Percentiles rank a stretch among this genome's conserved stretches.
Conservation (phyloP, 306 rosid species). For the Rubus idaeus region DNA sequence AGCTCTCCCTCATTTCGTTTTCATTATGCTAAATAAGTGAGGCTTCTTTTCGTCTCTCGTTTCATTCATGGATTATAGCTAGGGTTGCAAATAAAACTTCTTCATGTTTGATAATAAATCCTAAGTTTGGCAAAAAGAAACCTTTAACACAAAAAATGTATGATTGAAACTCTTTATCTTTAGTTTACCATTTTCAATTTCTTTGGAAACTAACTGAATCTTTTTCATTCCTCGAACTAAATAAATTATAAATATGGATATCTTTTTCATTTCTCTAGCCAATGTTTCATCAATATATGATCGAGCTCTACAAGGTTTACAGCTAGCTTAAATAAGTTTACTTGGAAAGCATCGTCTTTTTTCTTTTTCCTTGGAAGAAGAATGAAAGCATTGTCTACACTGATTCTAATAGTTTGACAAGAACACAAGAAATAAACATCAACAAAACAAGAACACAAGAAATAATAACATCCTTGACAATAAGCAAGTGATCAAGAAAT, state of each 20-base stretch:
- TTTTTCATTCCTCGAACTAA: neutral
- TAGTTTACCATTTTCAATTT: neutral
- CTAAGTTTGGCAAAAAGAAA: neutral
- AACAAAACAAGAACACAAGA: neutral
- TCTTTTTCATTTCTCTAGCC: no score
- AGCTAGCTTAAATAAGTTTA: no score
- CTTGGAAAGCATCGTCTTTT: no score
- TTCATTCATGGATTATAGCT: neutral
- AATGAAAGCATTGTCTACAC: neutral
- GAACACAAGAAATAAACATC: no score
- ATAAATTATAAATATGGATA: neutral
- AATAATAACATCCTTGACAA: neutral
- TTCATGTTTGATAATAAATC: neutral
- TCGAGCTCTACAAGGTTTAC: no score
- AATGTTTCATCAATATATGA: no score
- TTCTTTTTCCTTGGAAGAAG: neutral
- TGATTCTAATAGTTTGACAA: neutral
- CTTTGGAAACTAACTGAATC: neutral
- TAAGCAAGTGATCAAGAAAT: conserved; percentile 14
- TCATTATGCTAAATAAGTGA: neutral
- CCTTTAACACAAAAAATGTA: no score
- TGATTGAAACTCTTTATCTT: neutral
- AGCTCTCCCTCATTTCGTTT: neutral
- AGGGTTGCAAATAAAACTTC: neutral
- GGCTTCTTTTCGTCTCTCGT: neutral